Percentiles rank a stretch among this genome's conserved stretches.
Conservation (phyloP, 129 eudicot species). For the Tagetes patula region DNA sequence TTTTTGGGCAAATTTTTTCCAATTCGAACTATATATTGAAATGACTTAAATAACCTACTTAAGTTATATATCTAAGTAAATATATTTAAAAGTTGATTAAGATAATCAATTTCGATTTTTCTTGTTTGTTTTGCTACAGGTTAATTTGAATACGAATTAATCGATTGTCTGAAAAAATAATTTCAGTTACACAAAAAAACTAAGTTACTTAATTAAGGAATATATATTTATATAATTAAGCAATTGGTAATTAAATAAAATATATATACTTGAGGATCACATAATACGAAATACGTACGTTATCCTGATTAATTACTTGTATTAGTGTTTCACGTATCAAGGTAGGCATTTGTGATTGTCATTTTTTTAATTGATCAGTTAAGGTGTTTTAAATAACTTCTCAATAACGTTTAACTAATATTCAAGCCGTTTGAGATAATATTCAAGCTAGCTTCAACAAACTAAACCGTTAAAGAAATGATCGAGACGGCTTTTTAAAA, state of each 20-base stretch:
- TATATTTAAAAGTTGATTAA: no score
- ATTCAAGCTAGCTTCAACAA: no score
- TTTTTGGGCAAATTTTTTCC: no score
- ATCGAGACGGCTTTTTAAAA: background rate
- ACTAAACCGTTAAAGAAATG: background rate
- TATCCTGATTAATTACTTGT: constrained; percentile 22
- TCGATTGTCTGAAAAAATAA: background rate
- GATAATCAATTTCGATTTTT: background rate
- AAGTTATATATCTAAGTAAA: no score
- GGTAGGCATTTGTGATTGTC: constrained; percentile 11
- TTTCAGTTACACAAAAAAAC: no score
- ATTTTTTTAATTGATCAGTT: background rate
- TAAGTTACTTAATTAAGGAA: background rate
- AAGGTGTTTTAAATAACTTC: background rate
- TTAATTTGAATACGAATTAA: background rate
- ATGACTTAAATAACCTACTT: no score
- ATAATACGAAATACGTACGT: background rate
- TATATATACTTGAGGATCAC: constrained; percentile 20
- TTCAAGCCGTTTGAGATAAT: background rate
- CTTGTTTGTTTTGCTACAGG: background rate
- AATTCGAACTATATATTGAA: no score
- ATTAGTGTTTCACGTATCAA: constrained; percentile 30
- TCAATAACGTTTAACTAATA: background rate
- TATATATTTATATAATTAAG: background rate
- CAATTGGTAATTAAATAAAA: background rate